Base-by-base conservation (phyloP, 2,329 filamentous ascomycete species). In the Fusarium clavum region DNA sequence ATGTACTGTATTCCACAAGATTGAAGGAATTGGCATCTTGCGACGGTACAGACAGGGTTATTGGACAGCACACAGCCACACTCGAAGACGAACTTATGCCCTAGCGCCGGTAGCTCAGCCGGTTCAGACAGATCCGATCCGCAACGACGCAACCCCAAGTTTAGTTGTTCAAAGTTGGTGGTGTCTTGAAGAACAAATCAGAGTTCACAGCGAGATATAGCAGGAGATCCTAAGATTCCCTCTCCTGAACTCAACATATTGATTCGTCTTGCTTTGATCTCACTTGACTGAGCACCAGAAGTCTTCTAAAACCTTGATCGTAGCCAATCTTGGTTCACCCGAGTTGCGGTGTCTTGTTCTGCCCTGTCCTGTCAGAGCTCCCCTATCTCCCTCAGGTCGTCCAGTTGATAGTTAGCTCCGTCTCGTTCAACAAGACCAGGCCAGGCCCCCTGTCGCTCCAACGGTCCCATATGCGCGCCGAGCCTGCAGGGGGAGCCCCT, bases 401-500 rank as follows among this genome's bases (percentile, higher is more conserved):
- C 55, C 24, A 52, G 18, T 40, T 27, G 12, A 20, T 47, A 29
- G 45, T 47, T 71, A 67, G 65, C 53, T 57, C 13, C 13, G 34
- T 38, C 44, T 18, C 14, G 49, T 53, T 53, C 24, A 27, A 18
- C 20, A 34, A 30, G n/a, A 38, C 49, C 49, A 53, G 25, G 49
- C 24, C 38, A 54, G 32, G 20, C 11, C 60, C 69, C 60, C 53
- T 57, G 61, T 51, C 52, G 49, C 30, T 67, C 40, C 57, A 71
- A 72, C 61, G 61, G 64, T 70, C 57, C 69, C 69, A 56, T 70
- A 57, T 30, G 54, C 46, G 51, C 62, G 64, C 57, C 61, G 51
- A 69, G 47, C 56, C 75, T 77, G 75, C 75, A 76, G 71, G 73
- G 75, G 71, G 67, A 76, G 68, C 75, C 49, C 74, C 69, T 73